Evolutionary conservation across 1,284 basidiomycete genomes (phyloP), one percentile per base, ranked within the genome.

Genomic region (Puccinia coronata): DNA sequence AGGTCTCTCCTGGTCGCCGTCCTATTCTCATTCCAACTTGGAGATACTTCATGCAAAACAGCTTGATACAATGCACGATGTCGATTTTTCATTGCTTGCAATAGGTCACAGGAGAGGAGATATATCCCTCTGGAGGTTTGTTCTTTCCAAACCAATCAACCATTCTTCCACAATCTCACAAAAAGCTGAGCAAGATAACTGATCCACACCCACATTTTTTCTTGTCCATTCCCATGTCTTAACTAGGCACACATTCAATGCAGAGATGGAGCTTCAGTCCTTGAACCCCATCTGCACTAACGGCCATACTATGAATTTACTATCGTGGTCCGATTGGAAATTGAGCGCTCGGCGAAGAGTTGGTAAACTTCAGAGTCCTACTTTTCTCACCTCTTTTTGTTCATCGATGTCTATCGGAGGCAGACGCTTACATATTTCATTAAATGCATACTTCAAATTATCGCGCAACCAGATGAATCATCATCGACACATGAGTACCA

Each of bases 81-180:
- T 34, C 18, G 65, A 69, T 55, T 63, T 70, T n/a, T 79, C 76
- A 14, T 28, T 79, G 47, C 63, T 79, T 39, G 76, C 76, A 23
- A 23, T 79, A 5, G 76, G 76, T 18, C 65, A 71, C 47, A 47
- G 76, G 28, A 69, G 76, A 57, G 76, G 76, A 25, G 65, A 79
- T 79, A 0, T 79, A 36, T 79, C 76, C 39, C 36, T 79, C n/a
- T 79, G 76, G 76, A 57, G 47, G 76, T 79, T 65, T 3, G 59
- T 18, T 53, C 28, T n/a, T 41, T 36, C 61, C 55, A 8, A 57
- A 25, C 6, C 34, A 65, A 65, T 11, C 9, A 39, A 65, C 25
- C 47, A 71, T 23, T n/a, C n/a, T n/a, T n/a, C n/a, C n/a, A n/a
- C n/a, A n/a, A n/a, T n/a, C n/a, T n/a, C n/a, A n/a, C n/a, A n/a